Percentiles rank a stretch among this genome's conserved stretches.
phyloP scores from a whole-genome alignment of 805 yeast species.

The Starmerella floris region DNA sequence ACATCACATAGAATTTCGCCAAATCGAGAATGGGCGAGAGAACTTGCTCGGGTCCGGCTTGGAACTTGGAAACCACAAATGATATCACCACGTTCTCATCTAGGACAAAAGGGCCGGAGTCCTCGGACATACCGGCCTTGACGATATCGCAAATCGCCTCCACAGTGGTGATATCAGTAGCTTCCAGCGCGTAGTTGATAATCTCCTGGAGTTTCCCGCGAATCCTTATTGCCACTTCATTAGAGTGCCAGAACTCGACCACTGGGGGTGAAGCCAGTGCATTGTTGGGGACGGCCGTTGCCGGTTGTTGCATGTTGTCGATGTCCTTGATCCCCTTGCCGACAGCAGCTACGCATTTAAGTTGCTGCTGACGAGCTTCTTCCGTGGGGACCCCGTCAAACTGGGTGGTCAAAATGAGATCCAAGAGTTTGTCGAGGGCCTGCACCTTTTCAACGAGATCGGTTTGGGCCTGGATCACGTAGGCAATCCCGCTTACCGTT shows the following conservation, averaged over 20 bases:
- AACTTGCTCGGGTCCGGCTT: conserved; percentile 19
- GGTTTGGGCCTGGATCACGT: conserved; percentile 23
- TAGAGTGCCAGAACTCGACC: conserved; percentile 27
- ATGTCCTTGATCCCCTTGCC: conserved; percentile 50
- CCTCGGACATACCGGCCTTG: conserved; percentile 51
- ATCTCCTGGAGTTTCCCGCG: conserved; percentile 33
- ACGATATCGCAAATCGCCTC: conserved; percentile 54
- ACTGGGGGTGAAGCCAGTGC: background rate
- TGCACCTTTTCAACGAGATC: conserved; percentile 23
- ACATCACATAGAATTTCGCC: conserved; percentile 23
- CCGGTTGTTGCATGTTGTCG: background rate
- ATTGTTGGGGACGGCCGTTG: background rate
- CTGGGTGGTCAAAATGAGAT: conserved; percentile 6
- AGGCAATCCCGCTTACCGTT: conserved; percentile 26
- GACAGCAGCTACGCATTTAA: conserved; percentile 52
- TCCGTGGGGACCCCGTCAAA: conserved; percentile 16
- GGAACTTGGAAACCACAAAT: conserved; percentile 30
- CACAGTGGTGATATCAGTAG: conserved; percentile 37
- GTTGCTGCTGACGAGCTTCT: conserved; percentile 38
- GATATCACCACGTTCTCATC: conserved; percentile 31
- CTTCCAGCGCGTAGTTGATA: conserved; percentile 32
- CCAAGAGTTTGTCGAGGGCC: conserved; percentile 19
- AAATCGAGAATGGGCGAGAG: conserved; percentile 23
- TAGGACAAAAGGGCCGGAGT: conserved; percentile 43
- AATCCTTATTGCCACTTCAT: conserved; percentile 21